These are phyloP conservation scores for Mucor irregularis DNA, from an alignment of 371 early-diverging fungal genomes.

Conservation along the genomic window DNA sequence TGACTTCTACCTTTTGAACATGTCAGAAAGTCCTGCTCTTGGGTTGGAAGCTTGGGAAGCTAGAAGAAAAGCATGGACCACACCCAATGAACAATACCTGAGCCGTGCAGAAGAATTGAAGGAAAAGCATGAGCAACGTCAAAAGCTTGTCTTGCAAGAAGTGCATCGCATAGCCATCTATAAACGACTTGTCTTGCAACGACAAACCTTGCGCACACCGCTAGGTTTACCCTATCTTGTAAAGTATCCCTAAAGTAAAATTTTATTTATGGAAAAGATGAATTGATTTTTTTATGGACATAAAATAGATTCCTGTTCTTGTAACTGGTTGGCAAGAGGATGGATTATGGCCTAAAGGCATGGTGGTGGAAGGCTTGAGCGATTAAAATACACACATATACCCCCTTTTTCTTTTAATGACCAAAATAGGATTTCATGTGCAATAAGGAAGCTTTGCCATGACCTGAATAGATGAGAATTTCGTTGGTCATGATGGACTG, in stretches of 20 bases:
- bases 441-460: conserved; percentile 36
- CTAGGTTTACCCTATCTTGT: conserved; percentile 21
- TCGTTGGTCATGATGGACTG: conserved; percentile 33
- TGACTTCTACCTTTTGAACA: not conserved
- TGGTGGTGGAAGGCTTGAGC: conserved; percentile 21
- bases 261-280: conserved; percentile 1
- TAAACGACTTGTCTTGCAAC: conserved; percentile 11
- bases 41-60: conserved; percentile 28
- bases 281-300: not conserved
- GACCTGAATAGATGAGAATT: conserved; percentile 34
- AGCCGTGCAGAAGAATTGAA: not conserved
- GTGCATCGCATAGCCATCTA: conserved; percentile 10
- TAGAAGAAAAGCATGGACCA: conserved; percentile 21
- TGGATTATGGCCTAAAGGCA: conserved; percentile 46
- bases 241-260: not conserved
- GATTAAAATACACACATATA: conserved; percentile 13
- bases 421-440: conserved; percentile 12
- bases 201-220: conserved; percentile 12
- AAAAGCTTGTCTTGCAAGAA: not conserved
- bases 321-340: conserved; percentile 43
- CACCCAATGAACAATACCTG: conserved; percentile 9
- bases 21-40: conserved; percentile 2
- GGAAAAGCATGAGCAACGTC: not conserved
- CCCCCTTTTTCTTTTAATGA: not conserved
- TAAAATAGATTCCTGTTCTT: conserved; percentile 30